Base-by-base conservation (phyloP, 2,329 filamentous ascomycete genomes). In the Diaporthe eres region DNA sequence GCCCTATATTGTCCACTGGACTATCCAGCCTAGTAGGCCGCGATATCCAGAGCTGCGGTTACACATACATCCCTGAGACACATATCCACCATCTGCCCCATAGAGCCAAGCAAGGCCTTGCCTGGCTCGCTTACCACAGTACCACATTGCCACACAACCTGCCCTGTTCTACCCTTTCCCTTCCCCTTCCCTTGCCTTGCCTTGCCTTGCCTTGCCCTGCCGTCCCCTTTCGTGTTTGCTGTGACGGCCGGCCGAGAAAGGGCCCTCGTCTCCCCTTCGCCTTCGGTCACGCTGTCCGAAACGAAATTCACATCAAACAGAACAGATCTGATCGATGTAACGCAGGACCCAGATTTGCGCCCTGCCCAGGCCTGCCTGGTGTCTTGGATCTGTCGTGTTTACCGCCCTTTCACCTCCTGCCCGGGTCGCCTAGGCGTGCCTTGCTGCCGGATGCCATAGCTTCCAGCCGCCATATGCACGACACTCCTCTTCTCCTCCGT, bases 321-420 rank as follows among this genome's bases (percentile, higher is more conserved):
- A 75, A 77, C 73, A 70, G 49, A 72, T 53, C 51, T 57, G 58
- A 74, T 76, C 58, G 58, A 74, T 76, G 72, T 71, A 74, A 76
- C 75, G 58, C 51, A 34, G 22, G 37, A 55, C 70, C 65, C 72
- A 65, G 67, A 60, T 51, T 65, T 72, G 19, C 65, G 34, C 34
- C 37, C 55, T 70, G 68, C 15, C 61, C 25, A 70, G 65, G 73
- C 51, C 75, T 55, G 65, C 31, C 49, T 63, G 71, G 67, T 76
- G 76, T 77, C 72, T 74, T 76, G 72, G 71, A 51, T 68, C 60
- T 65, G 76, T 77, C 72, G 74, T 77, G 77, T 78, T 78, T 78
- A 74, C 75, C 75, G 76, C 75, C 65, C 75, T 73, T 58, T 71
- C 70, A 28, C 49, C 74, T 73, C 53, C 61, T 72, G 72, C 68